Evolutionary conservation across 371 early-diverging fungal genomes (phyloP), one percentile per base, ranked within the genome.

Genomic region (Chytridiales sp.): DNA sequence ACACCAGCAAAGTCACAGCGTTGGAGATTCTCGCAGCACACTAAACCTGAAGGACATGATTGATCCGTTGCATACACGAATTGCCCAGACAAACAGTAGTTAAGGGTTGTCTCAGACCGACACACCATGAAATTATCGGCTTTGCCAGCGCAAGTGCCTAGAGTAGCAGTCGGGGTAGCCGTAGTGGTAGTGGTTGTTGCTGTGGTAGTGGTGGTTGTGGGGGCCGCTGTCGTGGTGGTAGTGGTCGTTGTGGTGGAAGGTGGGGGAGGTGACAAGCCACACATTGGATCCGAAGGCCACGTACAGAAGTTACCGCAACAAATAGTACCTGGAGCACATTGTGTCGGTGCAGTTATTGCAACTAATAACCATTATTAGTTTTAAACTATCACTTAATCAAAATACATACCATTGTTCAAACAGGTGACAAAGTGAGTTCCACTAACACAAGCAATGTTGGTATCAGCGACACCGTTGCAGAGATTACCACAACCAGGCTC

Each of bases 21-120:
- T 8, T 36, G 56, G 39, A 56, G 55, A 15, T 59, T 35, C 39
- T 53, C 66, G 55, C 66, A 66, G 44, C 59, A 64, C 24, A 38
- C 47, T 15, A 54, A 47, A 19, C 30, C 62, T 35, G 47, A 21
- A 26, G 61, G 61, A 36, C 61, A 60, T 31, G 43, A 60, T 22
- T n/a, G n/a, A n/a, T n/a, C 8, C 17, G 11, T 8, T 17, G 38
- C 11, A 38, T 38, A 8, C 38, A 38, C 8, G 11, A 17, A 38
- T 17, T 9, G 38, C 24, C 54, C 54, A 54, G 21, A n/a, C 15
- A 22, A 3, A 29, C 54, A 54, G 42, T 22, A 40, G 54, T 54
- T 54, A 29, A 54, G 4, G 2, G 54, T 9, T 3, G 39, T 54
- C 41, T 11, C 39, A 29, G 41, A 29, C 29, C 22, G 27, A 29